A percentile compares a stretch with the other conserved stretches of the same genome.
phyloP scores from a whole-genome alignment of 257 asterid genomes.

The Datura wrightii region DNA sequence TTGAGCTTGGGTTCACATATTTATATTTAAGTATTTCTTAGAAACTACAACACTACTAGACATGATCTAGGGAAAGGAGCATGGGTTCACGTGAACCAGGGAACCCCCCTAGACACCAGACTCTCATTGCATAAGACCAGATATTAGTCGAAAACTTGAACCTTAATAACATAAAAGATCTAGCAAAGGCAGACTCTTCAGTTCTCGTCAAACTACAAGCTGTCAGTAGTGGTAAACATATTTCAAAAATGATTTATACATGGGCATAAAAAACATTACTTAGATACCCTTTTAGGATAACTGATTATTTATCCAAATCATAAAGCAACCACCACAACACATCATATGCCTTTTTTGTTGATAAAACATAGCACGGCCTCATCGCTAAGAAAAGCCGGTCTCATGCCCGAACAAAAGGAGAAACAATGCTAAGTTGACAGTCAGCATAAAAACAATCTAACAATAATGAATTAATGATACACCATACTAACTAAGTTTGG shows the following conservation, averaged over 20 bases:
- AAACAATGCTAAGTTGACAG: neutral
- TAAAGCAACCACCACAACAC: neutral
- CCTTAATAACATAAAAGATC: neutral
- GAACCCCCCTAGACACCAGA: neutral
- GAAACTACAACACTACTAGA: too few species aligned
- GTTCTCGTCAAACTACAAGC: neutral
- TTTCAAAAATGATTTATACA: neutral
- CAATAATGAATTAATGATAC: neutral
- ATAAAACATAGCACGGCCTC: neutral
- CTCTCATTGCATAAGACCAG: neutral
- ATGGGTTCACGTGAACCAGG: neutral
- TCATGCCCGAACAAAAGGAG: neutral
- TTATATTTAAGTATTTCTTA: too few species aligned
- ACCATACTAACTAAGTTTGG: neutral
- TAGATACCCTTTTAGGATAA: neutral
- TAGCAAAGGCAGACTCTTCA: neutral
- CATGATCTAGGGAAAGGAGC: neutral
- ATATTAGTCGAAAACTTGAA: neutral
- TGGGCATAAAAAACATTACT: neutral
- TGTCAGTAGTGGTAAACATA: neutral
- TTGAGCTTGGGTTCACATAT: too few species aligned
- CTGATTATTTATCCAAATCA: neutral
- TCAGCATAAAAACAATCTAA: neutral
- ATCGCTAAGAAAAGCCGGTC: neutral
- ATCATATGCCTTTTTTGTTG: neutral